Evolutionary conservation across 1,284 basidiomycete genomes (phyloP).

Genomic region (Cryptococcus sp.): DNA sequence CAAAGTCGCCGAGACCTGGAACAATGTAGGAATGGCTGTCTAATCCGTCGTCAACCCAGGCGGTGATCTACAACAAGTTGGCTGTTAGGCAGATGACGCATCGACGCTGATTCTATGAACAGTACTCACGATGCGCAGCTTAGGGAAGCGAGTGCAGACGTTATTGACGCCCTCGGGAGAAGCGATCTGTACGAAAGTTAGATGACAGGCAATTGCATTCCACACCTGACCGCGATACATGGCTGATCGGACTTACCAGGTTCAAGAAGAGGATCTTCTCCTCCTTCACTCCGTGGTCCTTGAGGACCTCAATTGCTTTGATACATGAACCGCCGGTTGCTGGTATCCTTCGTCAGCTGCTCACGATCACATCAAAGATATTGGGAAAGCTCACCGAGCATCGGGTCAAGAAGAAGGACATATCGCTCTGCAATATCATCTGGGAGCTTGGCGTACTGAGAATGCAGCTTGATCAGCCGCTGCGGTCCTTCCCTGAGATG

Average conservation of each 20-base stretch:
- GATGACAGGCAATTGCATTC: neutral
- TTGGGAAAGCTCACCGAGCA: slow-evolving; percentile 71
- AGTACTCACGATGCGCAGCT: slow-evolving; percentile 72
- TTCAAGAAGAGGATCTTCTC: slow-evolving; percentile 96
- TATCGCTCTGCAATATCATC: slow-evolving; percentile 90
- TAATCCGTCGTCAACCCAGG: slow-evolving; percentile 94
- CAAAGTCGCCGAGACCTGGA: slow-evolving; percentile 88
- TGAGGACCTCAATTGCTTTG: slow-evolving; percentile 92
- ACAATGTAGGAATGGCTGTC: slow-evolving; percentile 70
- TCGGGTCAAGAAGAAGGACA: slow-evolving; percentile 92
- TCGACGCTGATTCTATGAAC: neutral
- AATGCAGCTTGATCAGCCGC: neutral
- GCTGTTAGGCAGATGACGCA: neutral
- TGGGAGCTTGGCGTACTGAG: slow-evolving; percentile 71
- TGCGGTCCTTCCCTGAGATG: neutral
- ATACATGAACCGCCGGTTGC: slow-evolving; percentile 97
- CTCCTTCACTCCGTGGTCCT: slow-evolving; percentile 77
- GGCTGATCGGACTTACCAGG: slow-evolving; percentile 60
- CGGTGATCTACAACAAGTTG: slow-evolving; percentile 65
- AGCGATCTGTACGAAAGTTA: slow-evolving; percentile 65
- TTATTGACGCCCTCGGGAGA: slow-evolving; percentile 86
- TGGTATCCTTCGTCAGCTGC: slow-evolving; percentile 41
- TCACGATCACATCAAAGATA: neutral
- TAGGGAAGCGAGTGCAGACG: slow-evolving; percentile 78
- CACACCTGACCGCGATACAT: no score